These are phyloP conservation scores for Sequoia sempervirens DNA, from an alignment of 75 land plant species.

Conservation along the genomic window DNA sequence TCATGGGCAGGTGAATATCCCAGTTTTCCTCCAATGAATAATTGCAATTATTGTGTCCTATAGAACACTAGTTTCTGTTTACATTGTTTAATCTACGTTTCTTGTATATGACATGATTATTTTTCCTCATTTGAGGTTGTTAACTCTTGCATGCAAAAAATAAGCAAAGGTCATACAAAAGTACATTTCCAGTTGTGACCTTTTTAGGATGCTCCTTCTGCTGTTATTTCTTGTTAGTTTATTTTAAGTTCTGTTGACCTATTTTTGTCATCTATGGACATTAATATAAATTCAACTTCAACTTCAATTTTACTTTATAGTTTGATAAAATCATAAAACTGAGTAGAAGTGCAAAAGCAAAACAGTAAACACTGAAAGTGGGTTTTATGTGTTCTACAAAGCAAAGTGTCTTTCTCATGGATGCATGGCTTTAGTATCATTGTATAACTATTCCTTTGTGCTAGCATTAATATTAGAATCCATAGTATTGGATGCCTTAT, in stretches of 20 bases:
- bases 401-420: not conserved
- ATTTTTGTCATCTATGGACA: not conserved
- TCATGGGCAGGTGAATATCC: slow-evolving; percentile 87
- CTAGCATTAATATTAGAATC: not conserved
- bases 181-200: not conserved
- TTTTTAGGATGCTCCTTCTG: not conserved
- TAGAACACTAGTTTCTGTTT: not conserved
- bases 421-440: not conserved
- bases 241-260: not conserved
- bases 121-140: not conserved
- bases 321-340: not conserved
- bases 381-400: not conserved
- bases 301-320: not conserved
- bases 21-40: not conserved
- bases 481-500: not conserved
- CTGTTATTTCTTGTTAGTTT: not conserved
- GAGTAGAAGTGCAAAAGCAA: not conserved
- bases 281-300: not conserved
- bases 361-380: not conserved
- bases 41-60: not conserved
- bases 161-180: not conserved
- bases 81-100: not conserved
- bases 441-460: not conserved
- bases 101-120: not conserved
- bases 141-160: not conserved